These are phyloP conservation scores for Leucocoprinus birnbaumii DNA, from an alignment of 768 basidiomycete genomes.

Conservation along the genomic window DNA sequence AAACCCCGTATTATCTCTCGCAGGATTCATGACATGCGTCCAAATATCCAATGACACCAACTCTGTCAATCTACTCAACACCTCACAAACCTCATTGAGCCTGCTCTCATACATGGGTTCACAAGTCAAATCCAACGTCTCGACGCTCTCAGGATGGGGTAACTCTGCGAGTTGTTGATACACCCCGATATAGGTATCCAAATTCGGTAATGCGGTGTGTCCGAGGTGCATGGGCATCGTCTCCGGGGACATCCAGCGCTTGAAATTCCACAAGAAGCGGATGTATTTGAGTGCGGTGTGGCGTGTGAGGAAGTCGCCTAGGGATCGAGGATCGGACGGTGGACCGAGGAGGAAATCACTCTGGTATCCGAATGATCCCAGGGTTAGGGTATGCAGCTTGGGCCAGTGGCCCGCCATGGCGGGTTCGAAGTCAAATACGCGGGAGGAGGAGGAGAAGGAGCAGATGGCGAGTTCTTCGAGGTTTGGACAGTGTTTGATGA, in stretches of 20 bases:
- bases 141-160: conserved; percentile 31
- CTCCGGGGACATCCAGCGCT: conserved; percentile 45
- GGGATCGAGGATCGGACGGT: conserved; percentile 19
- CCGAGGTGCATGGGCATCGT: conserved; percentile 30
- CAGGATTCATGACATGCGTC: conserved; percentile 36
- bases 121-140: conserved; percentile 45
- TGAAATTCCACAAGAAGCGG: conserved; percentile 49
- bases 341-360: conserved; percentile 37
- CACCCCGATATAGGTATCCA: conserved; percentile 44
- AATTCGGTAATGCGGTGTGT: conserved; percentile 24
- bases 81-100: conserved; percentile 27
- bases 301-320: conserved; percentile 33
- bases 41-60: conserved; percentile 46
- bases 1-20: conserved; percentile 28
- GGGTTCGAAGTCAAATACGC: conserved; percentile 40
- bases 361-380: conserved; percentile 50
- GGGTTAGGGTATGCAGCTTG: conserved; percentile 37
- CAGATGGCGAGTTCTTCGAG: conserved; percentile 49
- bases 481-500: conserved; percentile 40
- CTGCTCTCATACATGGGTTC: conserved; percentile 42
- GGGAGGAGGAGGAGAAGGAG: conserved; percentile 44
- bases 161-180: conserved; percentile 43
- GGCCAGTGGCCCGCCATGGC: conserved; percentile 39
- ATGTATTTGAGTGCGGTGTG: conserved; percentile 39
- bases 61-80: conserved; percentile 31